Conservation (phyloP, 352 stramenopile genomes). For the Globisporangium camurandrum region DNA sequence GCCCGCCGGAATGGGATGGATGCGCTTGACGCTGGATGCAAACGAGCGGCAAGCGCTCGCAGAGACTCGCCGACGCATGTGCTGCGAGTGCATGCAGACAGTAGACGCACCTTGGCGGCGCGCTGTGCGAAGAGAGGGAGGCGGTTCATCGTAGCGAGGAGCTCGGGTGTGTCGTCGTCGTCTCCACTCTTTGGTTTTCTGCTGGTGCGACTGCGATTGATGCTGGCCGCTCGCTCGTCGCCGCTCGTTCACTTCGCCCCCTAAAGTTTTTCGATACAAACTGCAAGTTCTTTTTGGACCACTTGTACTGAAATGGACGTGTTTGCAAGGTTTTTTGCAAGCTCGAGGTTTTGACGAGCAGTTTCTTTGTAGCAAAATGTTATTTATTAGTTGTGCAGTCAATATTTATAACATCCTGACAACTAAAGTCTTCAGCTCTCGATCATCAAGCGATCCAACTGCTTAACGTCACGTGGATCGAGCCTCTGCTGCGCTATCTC, state of each 20-base stretch:
- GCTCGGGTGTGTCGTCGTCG: not conserved
- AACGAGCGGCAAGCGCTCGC: not conserved
- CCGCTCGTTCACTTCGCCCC: conserved; percentile 1
- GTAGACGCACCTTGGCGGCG: conserved; percentile 53
- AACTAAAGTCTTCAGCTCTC: too few relatives aligned
- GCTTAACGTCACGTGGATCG: too few relatives aligned
- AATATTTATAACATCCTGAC: too few relatives aligned
- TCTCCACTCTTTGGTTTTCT: conserved; percentile 39
- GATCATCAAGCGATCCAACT: too few relatives aligned
- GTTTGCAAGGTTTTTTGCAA: too few relatives aligned
- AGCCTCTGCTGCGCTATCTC: too few relatives aligned
- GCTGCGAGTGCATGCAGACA: not conserved
- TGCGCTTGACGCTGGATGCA: not conserved
- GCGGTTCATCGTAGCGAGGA: conserved; percentile 61
- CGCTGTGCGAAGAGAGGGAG: conserved; percentile 61
- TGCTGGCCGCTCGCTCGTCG: conserved; percentile 9
- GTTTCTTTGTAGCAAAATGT: too few relatives aligned
- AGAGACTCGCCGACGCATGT: not conserved
- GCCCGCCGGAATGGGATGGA: conserved; percentile 11
- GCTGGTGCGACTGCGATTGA: conserved; percentile 16
- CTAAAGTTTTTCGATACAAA: too few relatives aligned
- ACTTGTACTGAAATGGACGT: too few relatives aligned
- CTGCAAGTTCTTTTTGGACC: too few relatives aligned
- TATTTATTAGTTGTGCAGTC: too few relatives aligned
- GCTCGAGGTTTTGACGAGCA: too few relatives aligned